Evolutionary conservation across 2,329 filamentous ascomycete species (phyloP).

Genomic region (Drechslerella stenobrocha): DNA sequence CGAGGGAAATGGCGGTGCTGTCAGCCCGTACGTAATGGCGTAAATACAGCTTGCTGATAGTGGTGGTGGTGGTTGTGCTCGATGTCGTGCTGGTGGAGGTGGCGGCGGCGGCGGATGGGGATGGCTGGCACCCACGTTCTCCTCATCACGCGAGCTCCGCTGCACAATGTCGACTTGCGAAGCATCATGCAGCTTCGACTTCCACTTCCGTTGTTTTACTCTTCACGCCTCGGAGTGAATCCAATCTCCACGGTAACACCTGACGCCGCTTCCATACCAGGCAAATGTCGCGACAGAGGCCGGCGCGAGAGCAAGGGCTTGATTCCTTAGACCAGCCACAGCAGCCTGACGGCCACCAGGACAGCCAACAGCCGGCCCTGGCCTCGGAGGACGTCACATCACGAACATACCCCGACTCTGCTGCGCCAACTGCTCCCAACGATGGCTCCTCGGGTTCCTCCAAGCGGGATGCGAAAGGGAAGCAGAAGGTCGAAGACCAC

Average conservation of each 20-base stretch:
- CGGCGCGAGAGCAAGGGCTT: conserved; percentile 16
- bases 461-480: conserved; percentile 36
- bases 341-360: conserved; percentile 3
- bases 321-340: conserved; percentile 15
- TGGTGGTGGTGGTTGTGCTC: too few relatives aligned
- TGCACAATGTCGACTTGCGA: not conserved
- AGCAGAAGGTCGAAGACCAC: conserved; percentile 27
- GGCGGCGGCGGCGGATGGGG: not conserved
- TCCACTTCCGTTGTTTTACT: conserved; percentile 11
- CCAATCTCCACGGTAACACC: conserved; percentile 14
- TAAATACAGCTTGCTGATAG: too few relatives aligned
- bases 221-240: not conserved
- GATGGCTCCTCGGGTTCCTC: conserved; percentile 26
- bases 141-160: conserved; percentile 4
- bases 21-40: too few relatives aligned
- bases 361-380: conserved; percentile 11
- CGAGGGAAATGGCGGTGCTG: too few relatives aligned
- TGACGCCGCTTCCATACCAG: not conserved
- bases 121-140: conserved; percentile 8
- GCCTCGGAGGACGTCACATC: conserved; percentile 1
- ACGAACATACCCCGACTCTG: conserved; percentile 23
- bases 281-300: conserved; percentile 41
- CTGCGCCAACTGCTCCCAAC: conserved; percentile 3
- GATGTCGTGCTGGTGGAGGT: too few relatives aligned
- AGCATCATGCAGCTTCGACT: conserved; percentile 12